Conservation (phyloP, 2,329 filamentous ascomycete genomes). For the Trichoderma cornu-damae region DNA sequence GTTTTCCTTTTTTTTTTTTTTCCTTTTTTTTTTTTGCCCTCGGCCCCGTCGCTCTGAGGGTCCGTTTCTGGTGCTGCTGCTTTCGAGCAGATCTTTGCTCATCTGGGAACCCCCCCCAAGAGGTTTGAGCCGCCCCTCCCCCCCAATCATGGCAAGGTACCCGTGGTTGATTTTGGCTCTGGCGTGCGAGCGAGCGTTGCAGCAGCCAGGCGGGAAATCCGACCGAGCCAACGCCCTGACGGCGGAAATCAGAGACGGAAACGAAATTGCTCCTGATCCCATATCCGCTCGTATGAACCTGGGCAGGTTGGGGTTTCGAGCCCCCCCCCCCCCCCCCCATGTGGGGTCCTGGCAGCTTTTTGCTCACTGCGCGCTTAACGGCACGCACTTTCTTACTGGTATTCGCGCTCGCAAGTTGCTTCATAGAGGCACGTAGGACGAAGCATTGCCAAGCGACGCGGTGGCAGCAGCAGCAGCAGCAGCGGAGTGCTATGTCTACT, state of each 20-base stretch:
- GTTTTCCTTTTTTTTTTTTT: not conserved
- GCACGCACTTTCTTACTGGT: too few species aligned
- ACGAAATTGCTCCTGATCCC: conserved; percentile 14
- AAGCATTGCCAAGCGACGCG: not conserved
- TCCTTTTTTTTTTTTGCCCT: not conserved
- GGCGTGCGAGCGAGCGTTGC: not conserved
- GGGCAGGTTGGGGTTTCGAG: conserved; percentile 12
- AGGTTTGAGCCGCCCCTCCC: not conserved
- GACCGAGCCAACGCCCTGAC: not conserved
- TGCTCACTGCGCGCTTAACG: too few species aligned
- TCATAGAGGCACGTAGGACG: not conserved
- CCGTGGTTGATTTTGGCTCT: not conserved
- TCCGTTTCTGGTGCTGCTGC: not conserved
- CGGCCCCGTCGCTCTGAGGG: not conserved
- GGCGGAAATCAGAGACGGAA: conserved; percentile 7
- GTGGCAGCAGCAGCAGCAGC: not conserved
- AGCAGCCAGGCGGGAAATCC: not conserved
- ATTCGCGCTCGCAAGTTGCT: not conserved
- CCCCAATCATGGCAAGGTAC: not conserved
- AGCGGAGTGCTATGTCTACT: too few species aligned
- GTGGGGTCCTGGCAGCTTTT: not conserved
- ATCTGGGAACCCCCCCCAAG: not conserved
- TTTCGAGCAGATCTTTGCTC: not conserved
- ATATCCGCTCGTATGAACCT: conserved; percentile 12
- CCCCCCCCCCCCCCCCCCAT: too few species aligned